phyloP scores from a whole-genome alignment of 352 stramenopile genomes.

The Phytophthora boehmeriae region DNA sequence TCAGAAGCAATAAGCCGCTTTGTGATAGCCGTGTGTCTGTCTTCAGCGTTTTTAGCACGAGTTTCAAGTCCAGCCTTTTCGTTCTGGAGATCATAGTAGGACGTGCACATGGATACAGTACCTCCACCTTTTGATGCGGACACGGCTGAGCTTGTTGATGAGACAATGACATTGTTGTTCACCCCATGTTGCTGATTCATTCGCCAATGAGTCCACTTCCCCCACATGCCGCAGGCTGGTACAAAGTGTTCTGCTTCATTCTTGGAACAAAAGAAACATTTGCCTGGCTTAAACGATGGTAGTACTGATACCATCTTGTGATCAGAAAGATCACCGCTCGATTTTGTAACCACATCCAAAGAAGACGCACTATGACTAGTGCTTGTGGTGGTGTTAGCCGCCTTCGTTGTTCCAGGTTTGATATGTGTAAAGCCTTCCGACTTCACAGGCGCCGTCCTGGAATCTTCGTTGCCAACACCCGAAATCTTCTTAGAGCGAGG shows the following conservation, averaged over 20 bases:
- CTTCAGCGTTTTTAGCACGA: slow-evolving; percentile 37
- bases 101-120: slow-evolving; percentile 77
- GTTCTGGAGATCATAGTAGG: slow-evolving; percentile 85
- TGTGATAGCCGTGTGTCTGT: slow-evolving; percentile 30
- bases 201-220: slow-evolving; percentile 86
- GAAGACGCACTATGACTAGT: not conserved
- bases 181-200: slow-evolving; percentile 76
- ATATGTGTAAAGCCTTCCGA: not conserved
- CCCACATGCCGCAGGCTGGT: slow-evolving; percentile 80
- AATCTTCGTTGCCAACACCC: slow-evolving; percentile 2
- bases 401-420: not conserved
- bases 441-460: not conserved
- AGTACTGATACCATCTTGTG: slow-evolving; percentile 74
- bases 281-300: slow-evolving; percentile 78
- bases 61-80: slow-evolving; percentile 62
- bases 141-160: slow-evolving; percentile 8
- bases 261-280: slow-evolving; percentile 89
- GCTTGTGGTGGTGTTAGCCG: not conserved
- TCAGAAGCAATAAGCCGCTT: slow-evolving; percentile 32
- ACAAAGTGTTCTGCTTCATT: slow-evolving; percentile 84
- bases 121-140: slow-evolving; percentile 41
- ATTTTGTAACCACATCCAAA: not conserved
- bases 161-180: slow-evolving; percentile 23
- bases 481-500: not conserved
- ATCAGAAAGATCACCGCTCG: slow-evolving; percentile 6